Base-by-base conservation (phyloP, 768 basidiomycete genomes). In the Tubosaeta sp. region DNA sequence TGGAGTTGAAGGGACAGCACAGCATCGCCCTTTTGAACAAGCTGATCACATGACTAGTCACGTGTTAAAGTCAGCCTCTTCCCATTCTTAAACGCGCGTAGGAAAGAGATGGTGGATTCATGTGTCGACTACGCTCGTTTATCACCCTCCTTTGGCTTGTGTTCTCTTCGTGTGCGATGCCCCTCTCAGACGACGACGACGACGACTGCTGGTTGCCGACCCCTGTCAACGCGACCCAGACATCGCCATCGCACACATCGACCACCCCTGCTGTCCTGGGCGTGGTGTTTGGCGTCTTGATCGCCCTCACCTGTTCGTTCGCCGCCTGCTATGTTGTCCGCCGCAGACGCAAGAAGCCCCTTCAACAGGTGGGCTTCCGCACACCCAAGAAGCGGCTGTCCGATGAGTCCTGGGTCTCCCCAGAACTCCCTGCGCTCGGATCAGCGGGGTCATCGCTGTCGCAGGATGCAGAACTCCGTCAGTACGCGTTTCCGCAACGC, bases 331-430 rank as follows among this genome's bases (percentile, higher is more conserved):
- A 55, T 27, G 7, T 63, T 34, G 10, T 48, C 27, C 47, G 47
- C 38, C 38, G 35, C n/a, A 32, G 31, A 3, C 44, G 31, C 11
- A 8, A 9, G 16, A 9, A 26, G 9, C 41, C 42, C 5, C 25
- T 41, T 19, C 43, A 29, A n/a, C 31, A 31, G 29, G 13, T 29
- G 9, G 29, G 29, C 31, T 52, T 62, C 29, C 9, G 17, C 38
- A 4, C 38, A 12, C 39, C 52, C 56, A 46, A 52, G 62, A 59
- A 44, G 22, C 60, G 63, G n/a, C 60, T 65, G 19, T 64, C 63
- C 1, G 56, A 64, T 25, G 63, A 64, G 14, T 64, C 63, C 5
- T 64, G 63, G 63, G 63, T 64, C 48, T 59, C 63, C 0, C 63
- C 60, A 0, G 4, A 16, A 4, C 52, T 64, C 17, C 54, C 62